These are phyloP conservation scores for Fusarium sacchari DNA, from an alignment of 2,329 filamentous ascomycete genomes.

Conservation along the genomic window DNA sequence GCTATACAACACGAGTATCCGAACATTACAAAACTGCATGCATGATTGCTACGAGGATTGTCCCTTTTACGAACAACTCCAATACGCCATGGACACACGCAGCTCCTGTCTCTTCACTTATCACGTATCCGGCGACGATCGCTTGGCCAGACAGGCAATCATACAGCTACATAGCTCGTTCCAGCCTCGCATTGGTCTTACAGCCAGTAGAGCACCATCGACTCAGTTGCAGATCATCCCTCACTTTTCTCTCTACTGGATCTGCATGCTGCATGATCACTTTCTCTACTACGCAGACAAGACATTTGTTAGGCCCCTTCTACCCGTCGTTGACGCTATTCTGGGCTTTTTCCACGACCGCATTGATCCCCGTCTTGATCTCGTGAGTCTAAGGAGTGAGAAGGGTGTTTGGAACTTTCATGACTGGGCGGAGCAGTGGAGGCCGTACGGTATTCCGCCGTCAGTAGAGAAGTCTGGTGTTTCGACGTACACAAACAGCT, in stretches of 20 bases:
- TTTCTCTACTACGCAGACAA: background rate
- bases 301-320: background rate
- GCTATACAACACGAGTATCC: background rate
- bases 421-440: background rate
- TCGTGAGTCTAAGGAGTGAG: background rate
- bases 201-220: background rate
- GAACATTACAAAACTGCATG: background rate
- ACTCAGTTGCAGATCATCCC: background rate
- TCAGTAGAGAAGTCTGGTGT: background rate
- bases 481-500: background rate
- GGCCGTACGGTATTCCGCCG: background rate
- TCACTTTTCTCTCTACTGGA: background rate
- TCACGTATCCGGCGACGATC: background rate
- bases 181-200: background rate
- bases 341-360: background rate
- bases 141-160: background rate
- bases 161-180: background rate
- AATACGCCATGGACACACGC: background rate
- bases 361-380: rapidly evolving
- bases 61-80: background rate
- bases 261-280: background rate
- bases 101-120: background rate
- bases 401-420: background rate
- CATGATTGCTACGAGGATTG: constrained; percentile 1
- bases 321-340: background rate